These are phyloP conservation scores for Toxoplasma gondii DNA, from an alignment of 169 alveolate species.

Conservation along the genomic window DNA sequence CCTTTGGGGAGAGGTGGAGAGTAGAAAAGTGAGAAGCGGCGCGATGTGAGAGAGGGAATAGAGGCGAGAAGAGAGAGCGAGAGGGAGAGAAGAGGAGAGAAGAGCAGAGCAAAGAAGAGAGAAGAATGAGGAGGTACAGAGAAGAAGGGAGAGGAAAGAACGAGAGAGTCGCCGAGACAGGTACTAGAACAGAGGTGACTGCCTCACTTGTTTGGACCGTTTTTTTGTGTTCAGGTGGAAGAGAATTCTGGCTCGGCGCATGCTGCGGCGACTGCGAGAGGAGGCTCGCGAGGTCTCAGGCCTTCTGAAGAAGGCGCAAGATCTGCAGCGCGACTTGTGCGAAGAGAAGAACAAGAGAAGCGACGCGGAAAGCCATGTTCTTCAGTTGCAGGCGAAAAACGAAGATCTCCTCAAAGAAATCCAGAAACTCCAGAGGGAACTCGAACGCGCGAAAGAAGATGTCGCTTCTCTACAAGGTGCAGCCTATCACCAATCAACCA, in stretches of 20 bases:
- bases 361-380: conserved; percentile 9
- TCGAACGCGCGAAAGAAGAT: not conserved
- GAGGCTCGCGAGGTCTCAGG: conserved; percentile 76
- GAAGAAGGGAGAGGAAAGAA: not conserved
- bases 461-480: not conserved
- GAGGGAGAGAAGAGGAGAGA: not conserved
- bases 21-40: too few species aligned
- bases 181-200: not conserved
- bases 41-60: too few species aligned
- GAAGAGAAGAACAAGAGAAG: not conserved
- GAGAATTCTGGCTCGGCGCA: conserved; percentile 75
- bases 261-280: conserved; percentile 76
- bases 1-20: too few species aligned
- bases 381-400: conserved; percentile 37
- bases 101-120: not conserved
- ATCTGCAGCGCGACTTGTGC: conserved; percentile 17
- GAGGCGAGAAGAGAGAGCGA: not conserved
- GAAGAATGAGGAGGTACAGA: not conserved
- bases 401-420: not conserved
- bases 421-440: not conserved
- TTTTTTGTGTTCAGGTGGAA: conserved; percentile 31
- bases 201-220: not conserved
- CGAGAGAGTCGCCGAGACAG: not conserved
- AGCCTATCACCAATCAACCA: not conserved
- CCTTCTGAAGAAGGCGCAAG: conserved; percentile 30